These are phyloP conservation scores for Amaranthus palmeri DNA, from an alignment of 148 eudicot genomes.

Conservation along the genomic window DNA sequence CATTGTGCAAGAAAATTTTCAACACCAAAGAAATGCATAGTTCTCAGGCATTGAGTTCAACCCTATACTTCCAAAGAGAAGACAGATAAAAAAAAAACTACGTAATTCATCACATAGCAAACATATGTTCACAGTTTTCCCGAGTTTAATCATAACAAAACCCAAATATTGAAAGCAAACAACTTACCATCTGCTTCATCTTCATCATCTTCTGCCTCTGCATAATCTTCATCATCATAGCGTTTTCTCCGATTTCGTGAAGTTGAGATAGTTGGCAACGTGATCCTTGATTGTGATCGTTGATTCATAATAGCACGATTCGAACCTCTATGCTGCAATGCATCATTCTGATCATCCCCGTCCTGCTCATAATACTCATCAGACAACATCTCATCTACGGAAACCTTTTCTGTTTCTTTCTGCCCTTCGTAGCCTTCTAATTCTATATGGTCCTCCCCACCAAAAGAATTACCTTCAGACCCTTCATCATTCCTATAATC, in stretches of 20 bases:
- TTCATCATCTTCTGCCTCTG: constrained; percentile 38
- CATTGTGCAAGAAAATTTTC: constrained; percentile 15
- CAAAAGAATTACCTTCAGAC: constrained; percentile 55
- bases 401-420: constrained; percentile 47
- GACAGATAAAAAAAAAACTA: neutral
- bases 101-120: neutral
- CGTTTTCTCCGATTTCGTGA: constrained; percentile 39
- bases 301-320: constrained; percentile 33
- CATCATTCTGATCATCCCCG: constrained; percentile 74
- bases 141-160: neutral
- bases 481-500: constrained; percentile 64
- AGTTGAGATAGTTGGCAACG: constrained; percentile 22
- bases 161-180: neutral
- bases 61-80: neutral
- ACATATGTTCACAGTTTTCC: neutral
- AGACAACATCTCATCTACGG: constrained; percentile 89
- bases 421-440: constrained; percentile 42
- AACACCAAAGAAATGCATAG: neutral
- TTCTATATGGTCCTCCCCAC: constrained; percentile 40
- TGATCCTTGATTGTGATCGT: constrained; percentile 38
- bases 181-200: constrained; percentile 43
- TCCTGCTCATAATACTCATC: constrained; percentile 97
- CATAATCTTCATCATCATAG: constrained; percentile 37
- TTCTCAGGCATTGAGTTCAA: neutral
- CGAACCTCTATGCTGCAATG: constrained; percentile 41